phyloP scores from a whole-genome alignment of 2,329 filamentous ascomycete genomes.

The Ascochyta viciae-villosae region DNA sequence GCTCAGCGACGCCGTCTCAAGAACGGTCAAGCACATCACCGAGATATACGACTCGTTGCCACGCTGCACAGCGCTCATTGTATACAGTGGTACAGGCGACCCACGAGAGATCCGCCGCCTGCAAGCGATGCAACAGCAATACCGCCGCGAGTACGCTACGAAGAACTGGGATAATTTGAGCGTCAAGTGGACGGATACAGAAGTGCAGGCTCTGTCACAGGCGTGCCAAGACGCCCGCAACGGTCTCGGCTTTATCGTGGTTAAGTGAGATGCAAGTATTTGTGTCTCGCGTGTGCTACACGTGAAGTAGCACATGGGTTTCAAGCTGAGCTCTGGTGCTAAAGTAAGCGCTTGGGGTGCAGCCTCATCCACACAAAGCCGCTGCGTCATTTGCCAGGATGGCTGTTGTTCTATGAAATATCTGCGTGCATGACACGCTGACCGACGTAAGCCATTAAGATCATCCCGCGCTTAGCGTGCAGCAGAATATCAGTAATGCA shows the following conservation, averaged over 20 bases:
- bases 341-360: constrained; percentile 16
- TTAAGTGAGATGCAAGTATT: constrained; percentile 56
- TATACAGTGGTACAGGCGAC: constrained; percentile 70
- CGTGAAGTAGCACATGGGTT: constrained; percentile 32
- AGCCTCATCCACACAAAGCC: constrained; percentile 2
- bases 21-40: constrained; percentile 60
- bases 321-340: constrained; percentile 27
- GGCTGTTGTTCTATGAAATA: background rate
- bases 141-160: constrained; percentile 63
- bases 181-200: constrained; percentile 70
- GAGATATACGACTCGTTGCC: constrained; percentile 64
- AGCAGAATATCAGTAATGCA: background rate
- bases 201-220: constrained; percentile 65
- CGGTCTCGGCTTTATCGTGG: constrained; percentile 65
- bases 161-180: constrained; percentile 69
- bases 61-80: constrained; percentile 65
- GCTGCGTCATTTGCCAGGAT: background rate
- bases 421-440: too few relatives aligned
- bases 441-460: too few relatives aligned
- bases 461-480: background rate
- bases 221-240: constrained; percentile 64
- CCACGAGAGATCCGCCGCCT: constrained; percentile 63
- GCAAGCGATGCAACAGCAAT: constrained; percentile 63
- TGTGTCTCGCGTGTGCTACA: constrained; percentile 39
- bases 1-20: constrained; percentile 57